Evolutionary conservation across 768 basidiomycete genomes (phyloP), one percentile per base, ranked within the genome.

Genomic region (Amanita fuliginea): DNA sequence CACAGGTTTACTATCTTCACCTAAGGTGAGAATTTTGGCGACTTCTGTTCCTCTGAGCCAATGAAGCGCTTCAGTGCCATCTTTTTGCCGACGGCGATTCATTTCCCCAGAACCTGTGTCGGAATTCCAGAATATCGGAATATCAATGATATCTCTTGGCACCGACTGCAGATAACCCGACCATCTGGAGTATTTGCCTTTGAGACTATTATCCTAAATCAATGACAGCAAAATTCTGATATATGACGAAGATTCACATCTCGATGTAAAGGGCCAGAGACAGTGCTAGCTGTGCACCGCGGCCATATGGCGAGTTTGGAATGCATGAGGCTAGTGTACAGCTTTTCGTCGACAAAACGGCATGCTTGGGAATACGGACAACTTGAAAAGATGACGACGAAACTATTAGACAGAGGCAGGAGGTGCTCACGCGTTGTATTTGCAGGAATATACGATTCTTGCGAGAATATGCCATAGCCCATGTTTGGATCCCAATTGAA

Each of bases 221-320:
- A 30, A 13, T 34, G 14, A 22, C n/a, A 2, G 19, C 8, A 32
- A n/a, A n/a, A n/a, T n/a, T n/a, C n/a, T n/a, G 22, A 21, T 14
- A 36, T n/a, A 33, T 10, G 24, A 22, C 46, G 46, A 9, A 26
- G 35, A 55, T 58, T 51, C 56, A 85, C 85, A 80, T 62, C 63
- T 88, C 85, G 26, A 65, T 67, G 51, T 81, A 81, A 18, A 88
- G 65, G 10, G 80, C 84, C 22, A 83, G 62, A 9, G 84, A 66
- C 4, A 86, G 71, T 32, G 75, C 70, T 30, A 86, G 69, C 42
- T 77, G 76, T 2, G 83, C 81, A 34, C 67, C 74, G 30, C 73
- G 69, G 2, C 83, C 85, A 57, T 73, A 76, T 8, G 75, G 73
- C 22, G 64, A 64, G 11, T 67, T 54, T 0, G 72, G 57, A 30